Base-by-base conservation (phyloP, 148 eudicot species). In the Rhododendron kiyosumense region DNA sequence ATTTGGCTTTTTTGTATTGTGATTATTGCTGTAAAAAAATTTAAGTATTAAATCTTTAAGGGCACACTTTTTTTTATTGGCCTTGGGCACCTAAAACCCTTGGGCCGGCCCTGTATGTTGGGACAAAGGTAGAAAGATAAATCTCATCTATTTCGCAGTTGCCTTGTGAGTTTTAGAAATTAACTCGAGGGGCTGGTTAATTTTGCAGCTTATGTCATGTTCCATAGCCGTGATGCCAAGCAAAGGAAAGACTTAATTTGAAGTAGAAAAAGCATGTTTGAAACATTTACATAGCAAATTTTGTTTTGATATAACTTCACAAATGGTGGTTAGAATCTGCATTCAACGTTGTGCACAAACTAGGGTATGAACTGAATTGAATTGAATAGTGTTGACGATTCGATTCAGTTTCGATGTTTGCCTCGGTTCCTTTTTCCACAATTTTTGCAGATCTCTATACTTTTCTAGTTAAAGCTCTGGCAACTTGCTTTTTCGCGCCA, bases 131-230 rank as follows among this genome's bases (percentile, higher is more conserved):
- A 91, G 69, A 79, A 22, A 46, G 75, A 69, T 69, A 26, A 28
- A 51, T 26, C 75, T 22, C 67, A 61, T 34, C 45, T 22, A n/a
- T 54, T 36, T 36, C 4, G 67, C 15, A 77, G 38, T 41, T 28
- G 24, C 28, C 45, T 73, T 22, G 10, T 79, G 74, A 74, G 84
- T 20, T 6, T 73, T 18, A 78, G 81, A 54, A 78, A 83, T 83
- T 78, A 82, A 75, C 75, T 57, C 63, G 30, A 82, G 75, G 38
- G 46, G 48, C 79, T 80, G 63, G 22, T 83, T 83, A 4, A 9
- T 85, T 85, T 87, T 90, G 92, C 96, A 96, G 99, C 95, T 96
- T 83, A 96, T 96, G 99, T 96, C 81, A 96, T 96, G 99, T 91
- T 96, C 86, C 92, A 95, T 79, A 94, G 95, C 63, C 89, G 91